Conservation (phyloP, 306 rosid species). For the Oemleria cerasiformis region DNA sequence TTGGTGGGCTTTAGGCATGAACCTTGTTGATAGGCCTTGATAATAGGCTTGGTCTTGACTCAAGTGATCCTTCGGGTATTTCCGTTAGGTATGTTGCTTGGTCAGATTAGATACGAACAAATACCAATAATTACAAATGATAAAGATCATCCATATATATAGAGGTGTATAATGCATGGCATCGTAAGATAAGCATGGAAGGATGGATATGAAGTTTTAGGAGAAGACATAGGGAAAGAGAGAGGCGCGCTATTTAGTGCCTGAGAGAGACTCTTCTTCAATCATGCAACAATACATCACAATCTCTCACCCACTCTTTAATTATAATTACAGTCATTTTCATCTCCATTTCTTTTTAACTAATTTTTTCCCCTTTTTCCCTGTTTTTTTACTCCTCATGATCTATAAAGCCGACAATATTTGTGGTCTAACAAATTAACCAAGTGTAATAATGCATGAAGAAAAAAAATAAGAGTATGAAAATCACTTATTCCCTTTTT, state of each 20-base stretch:
- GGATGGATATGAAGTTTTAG: neutral
- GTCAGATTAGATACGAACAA: too few relatives aligned
- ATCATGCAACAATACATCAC: slow-evolving; percentile 26
- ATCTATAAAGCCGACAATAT: slow-evolving; percentile 5
- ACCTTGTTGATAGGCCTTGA: too few relatives aligned
- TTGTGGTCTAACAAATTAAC: too few relatives aligned
- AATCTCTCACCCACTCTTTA: slow-evolving; percentile 33
- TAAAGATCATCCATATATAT: neutral
- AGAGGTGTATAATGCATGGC: neutral
- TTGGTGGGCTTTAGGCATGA: too few relatives aligned
- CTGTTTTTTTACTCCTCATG: neutral
- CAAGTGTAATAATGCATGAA: too few relatives aligned
- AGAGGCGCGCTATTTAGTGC: slow-evolving; percentile 25
- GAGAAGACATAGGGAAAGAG: neutral
- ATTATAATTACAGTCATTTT: neutral
- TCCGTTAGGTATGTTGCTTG: too few relatives aligned
- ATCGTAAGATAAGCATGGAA: slow-evolving; percentile 14
- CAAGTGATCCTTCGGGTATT: too few relatives aligned
- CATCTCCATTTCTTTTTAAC: neutral
- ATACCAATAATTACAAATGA: too few relatives aligned
- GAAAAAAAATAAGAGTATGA: too few relatives aligned
- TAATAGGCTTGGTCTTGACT: too few relatives aligned
- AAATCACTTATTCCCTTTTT: too few relatives aligned
- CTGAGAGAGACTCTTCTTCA: slow-evolving; percentile 35
- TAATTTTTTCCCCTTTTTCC: neutral